These are phyloP conservation scores for Scheffersomyces cryptocercus DNA, from an alignment of 1,139 yeast species.

Conservation along the genomic window DNA sequence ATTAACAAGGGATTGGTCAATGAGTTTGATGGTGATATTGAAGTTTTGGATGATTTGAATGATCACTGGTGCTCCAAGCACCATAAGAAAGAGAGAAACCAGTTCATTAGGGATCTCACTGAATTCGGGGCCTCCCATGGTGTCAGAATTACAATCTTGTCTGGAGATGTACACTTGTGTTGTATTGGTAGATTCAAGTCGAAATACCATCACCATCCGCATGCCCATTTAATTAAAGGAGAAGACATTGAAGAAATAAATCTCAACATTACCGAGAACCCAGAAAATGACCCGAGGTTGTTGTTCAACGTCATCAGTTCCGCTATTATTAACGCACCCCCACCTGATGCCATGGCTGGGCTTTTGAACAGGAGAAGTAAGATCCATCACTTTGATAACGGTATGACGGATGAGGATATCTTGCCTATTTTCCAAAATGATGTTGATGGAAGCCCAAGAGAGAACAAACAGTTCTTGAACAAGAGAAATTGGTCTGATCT, in stretches of 20 bases:
- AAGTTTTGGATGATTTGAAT: slow-evolving; percentile 85
- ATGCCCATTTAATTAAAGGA: slow-evolving; percentile 25
- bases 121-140: slow-evolving; percentile 63
- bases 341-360: slow-evolving; percentile 82
- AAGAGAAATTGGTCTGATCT: slow-evolving; percentile 74
- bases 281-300: slow-evolving; percentile 72
- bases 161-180: slow-evolving; percentile 93
- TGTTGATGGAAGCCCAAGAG: slow-evolving; percentile 57
- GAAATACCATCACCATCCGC: slow-evolving; percentile 50
- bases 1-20: slow-evolving; percentile 73
- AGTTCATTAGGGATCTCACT: slow-evolving; percentile 54
- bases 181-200: slow-evolving; percentile 78
- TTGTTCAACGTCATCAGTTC: slow-evolving; percentile 84
- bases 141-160: slow-evolving; percentile 76
- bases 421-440: slow-evolving; percentile 68
- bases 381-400: slow-evolving; percentile 62
- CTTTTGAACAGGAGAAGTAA: slow-evolving; percentile 65
- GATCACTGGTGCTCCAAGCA: slow-evolving; percentile 95
- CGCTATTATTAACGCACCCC: slow-evolving; percentile 91
- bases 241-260: slow-evolving; percentile 34
- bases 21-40: slow-evolving; percentile 89
- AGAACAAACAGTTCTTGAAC: slow-evolving; percentile 65
- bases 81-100: slow-evolving; percentile 79
- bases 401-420: slow-evolving; percentile 72
- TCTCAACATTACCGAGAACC: slow-evolving; percentile 42